Conservation (phyloP, 2,329 filamentous ascomycete genomes). For the Acarospora socialis region DNA sequence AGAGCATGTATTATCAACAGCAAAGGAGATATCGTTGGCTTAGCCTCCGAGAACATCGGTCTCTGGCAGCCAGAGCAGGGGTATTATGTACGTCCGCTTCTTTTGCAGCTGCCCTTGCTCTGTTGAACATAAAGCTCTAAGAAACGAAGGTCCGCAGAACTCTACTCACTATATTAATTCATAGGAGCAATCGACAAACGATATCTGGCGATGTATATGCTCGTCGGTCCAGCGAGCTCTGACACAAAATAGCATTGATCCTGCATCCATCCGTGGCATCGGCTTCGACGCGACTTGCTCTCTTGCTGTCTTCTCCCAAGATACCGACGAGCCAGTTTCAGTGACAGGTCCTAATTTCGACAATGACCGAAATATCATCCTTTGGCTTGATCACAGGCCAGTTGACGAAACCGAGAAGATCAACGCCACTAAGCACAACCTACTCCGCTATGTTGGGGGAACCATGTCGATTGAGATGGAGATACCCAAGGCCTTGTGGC, state of each 20-base stretch:
- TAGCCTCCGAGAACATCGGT: constrained; percentile 63
- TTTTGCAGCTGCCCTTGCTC: not conserved
- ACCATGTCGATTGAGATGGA: constrained; percentile 99
- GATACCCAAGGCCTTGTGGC: constrained; percentile 93
- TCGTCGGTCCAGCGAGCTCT: constrained; percentile 72
- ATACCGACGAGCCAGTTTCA: constrained; percentile 80
- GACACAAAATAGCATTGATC: constrained; percentile 64
- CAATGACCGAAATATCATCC: constrained; percentile 84
- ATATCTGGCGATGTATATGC: constrained; percentile 95
- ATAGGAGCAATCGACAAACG: constrained; percentile 90
- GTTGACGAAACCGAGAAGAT: constrained; percentile 84
- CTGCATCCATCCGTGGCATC: constrained; percentile 66
- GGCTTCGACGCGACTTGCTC: constrained; percentile 99
- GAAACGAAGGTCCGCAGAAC: not conserved
- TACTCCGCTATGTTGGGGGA: constrained; percentile 90
- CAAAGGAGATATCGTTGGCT: constrained; percentile 66
- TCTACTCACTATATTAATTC: not conserved
- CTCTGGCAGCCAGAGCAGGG: constrained; percentile 65
- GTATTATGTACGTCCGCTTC: constrained; percentile 49
- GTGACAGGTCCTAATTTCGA: constrained; percentile 81
- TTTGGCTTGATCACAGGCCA: constrained; percentile 94
- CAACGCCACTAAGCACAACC: constrained; percentile 81
- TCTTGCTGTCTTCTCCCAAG: constrained; percentile 73
- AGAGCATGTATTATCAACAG: constrained; percentile 91
- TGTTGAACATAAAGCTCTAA: not conserved